Base-by-base conservation (phyloP, 2,329 filamentous ascomycete species). In the Microdochium paspali region DNA sequence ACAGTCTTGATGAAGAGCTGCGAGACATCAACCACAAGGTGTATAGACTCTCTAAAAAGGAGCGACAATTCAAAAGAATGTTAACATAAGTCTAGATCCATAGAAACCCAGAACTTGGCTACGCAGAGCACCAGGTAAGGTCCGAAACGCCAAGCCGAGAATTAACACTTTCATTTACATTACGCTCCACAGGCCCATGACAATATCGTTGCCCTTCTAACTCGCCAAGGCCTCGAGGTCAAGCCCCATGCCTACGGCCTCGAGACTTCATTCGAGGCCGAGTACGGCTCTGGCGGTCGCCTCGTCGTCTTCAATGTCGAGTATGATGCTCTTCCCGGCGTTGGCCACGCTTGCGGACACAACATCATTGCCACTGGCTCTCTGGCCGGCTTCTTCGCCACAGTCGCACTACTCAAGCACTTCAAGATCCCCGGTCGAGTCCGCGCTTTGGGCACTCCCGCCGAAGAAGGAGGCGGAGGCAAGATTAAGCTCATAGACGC, bases 241-340 rank as follows among this genome's bases (percentile, higher is more conserved):
- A 72, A 63, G 4, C 67, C 68, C 1, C 68, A 74, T 46, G 70
- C 74, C 0, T 76, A 75, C 53, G 75, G 71, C 2, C 53, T 80
- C 0, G 61, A 67, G 9, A 80, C 77, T 0, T 66, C 74, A 1
- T 80, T 80, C 51, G 68, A 71, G 44, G 71, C 67, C 10, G 61
- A 67, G 13, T 40, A 40, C 18, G 72, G 73, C 24, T 55, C 59
- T 0, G 69, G 67, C 4, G 69, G 70, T 3, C 63, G 65, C 1
- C 62, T 69, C 0, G 56, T 72, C 24, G 59, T 66, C 23, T 65
- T 66, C 49, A 71, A 70, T 50, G 68, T 66, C 47, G 71, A 74
- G 54, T 74, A 74, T 49, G 73, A 76, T 49, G 72, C 71, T 0
- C 61, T 74, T 1, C 70, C 69, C 0, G 61, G 59, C 1, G 71